phyloP scores from a whole-genome alignment of 192 early-diverging fungal species.

The Coemansia sp. region DNA sequence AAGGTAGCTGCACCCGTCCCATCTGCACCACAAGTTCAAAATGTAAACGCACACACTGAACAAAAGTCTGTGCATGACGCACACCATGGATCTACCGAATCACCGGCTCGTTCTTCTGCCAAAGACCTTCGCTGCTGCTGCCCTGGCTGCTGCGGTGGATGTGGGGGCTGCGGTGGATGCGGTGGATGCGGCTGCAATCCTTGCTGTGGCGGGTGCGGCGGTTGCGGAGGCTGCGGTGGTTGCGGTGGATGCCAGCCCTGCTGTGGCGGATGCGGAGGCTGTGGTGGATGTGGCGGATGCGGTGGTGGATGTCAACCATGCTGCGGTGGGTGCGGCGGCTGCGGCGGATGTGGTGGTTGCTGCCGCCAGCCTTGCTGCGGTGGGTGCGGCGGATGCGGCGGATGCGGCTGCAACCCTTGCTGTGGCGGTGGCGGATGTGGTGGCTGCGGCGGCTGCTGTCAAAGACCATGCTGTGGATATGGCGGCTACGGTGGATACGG shows the following conservation, averaged over 20 bases:
- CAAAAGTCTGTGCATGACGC: not conserved
- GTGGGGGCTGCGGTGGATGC: conserved; percentile 18
- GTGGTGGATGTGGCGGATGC: conserved; percentile 13
- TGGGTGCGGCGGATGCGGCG: conserved; percentile 20
- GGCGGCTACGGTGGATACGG: not conserved
- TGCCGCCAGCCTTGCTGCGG: conserved; percentile 11
- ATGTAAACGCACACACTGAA: not conserved
- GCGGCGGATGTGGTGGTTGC: conserved; percentile 23
- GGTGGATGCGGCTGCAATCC: conserved; percentile 11
- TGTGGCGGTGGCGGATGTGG: conserved; percentile 10
- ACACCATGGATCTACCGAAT: not conserved
- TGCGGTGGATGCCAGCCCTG: conserved; percentile 19
- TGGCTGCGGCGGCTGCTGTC: conserved; percentile 23
- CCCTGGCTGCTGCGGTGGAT: conserved; percentile 12
- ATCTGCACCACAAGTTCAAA: not conserved
- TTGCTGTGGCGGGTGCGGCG: conserved; percentile 18
- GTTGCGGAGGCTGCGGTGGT: conserved; percentile 17
- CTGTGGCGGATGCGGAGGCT: conserved; percentile 9
- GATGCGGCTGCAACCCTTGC: not conserved
- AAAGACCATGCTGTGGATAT: not conserved
- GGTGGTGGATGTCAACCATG: conserved; percentile 6
- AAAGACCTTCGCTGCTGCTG: conserved; percentile 38
- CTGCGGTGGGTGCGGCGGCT: conserved; percentile 23
- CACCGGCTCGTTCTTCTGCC: conserved; percentile 5
- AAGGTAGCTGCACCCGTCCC: not conserved